Evolutionary conservation across 106 monocot species (phyloP).

Genomic region (Dendrobium huoshanense): DNA sequence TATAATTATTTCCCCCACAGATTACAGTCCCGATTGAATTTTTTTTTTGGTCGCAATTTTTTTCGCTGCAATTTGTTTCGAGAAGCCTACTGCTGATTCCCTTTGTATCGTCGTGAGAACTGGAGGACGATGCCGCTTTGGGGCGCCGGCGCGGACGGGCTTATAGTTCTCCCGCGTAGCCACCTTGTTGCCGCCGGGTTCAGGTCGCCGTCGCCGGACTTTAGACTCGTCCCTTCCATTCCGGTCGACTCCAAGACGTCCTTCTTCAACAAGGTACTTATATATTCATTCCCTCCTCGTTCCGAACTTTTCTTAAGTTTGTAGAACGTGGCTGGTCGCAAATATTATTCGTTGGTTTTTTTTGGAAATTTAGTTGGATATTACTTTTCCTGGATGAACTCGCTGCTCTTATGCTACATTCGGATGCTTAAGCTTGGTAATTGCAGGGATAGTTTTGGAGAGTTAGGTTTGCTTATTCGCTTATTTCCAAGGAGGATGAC

Average conservation of each 20-base stretch:
- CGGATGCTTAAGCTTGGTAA: background rate
- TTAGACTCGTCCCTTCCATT: background rate
- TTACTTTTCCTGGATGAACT: background rate
- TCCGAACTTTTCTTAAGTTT: no score
- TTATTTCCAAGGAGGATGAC: no score
- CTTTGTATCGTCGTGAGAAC: no score
- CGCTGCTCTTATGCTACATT: background rate
- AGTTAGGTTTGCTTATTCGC: background rate
- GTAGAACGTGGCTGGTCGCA: no score
- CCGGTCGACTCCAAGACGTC: background rate
- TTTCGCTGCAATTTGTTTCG: no score
- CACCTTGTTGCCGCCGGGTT: background rate
- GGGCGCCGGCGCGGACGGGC: slow-evolving; percentile 2
- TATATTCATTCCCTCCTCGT: background rate
- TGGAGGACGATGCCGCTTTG: slow-evolving; percentile 8
- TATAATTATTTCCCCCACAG: no score
- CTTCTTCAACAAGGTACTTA: slow-evolving; percentile 10
- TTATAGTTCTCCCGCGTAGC: background rate
- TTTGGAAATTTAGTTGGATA: background rate
- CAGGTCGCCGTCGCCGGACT: slow-evolving; percentile 3
- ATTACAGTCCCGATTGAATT: no score
- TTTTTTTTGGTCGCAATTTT: no score
- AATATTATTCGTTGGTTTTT: no score
- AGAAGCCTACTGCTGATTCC: no score
- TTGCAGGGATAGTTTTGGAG: background rate